Evolutionary conservation across 2,329 filamentous ascomycete genomes (phyloP), one percentile per base, ranked within the genome.

Genomic region (Pseudogymnoascus sp.): DNA sequence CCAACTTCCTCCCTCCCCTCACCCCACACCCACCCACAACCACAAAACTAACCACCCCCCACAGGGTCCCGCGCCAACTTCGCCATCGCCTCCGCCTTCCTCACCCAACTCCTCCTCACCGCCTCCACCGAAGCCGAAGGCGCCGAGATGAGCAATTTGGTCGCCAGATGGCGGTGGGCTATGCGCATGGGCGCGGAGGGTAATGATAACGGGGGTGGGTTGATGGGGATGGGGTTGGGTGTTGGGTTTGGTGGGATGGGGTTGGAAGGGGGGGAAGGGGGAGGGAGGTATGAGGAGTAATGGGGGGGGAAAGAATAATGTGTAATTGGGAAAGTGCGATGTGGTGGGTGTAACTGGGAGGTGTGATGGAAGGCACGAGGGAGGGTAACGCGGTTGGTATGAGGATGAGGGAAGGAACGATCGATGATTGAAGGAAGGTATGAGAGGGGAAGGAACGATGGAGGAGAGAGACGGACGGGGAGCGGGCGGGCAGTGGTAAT

Each of bases 21-120:
- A n/a, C n/a, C n/a, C n/a, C n/a, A n/a, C n/a, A n/a, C 43, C 0
- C 6, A 16, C 45, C 8, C 45, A 21, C 6, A 51, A 39, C 8
- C 45, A 21, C 6, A 51, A 39, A 16, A 10, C 43, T 60, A 60
- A 51, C 51, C 34, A 21, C 34, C 10, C 1, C 31, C 37, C 23
- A 14, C 41, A 73, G 71, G 70, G 71, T 74, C 72, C 19, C 70
- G 72, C 48, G 69, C 71, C 61, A 73, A 73, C 61, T 74, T 74
- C 45, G 71, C 71, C 28, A 74, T 73, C 25, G 72, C 72, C 23
- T 72, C 71, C 11, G 71, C 70, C 3, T 73, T 74, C 65, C 68
- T 74, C 10, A 73, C 73, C 69, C 71, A 73, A 63, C 68, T 74
- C 48, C 68, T 71, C 4, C 65, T 74, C 1, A 73, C 70, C 6